Percentiles rank a stretch among this genome's conserved stretches.
Conservation (phyloP, 768 basidiomycete species). For the Panaeolus papilionaceus region DNA sequence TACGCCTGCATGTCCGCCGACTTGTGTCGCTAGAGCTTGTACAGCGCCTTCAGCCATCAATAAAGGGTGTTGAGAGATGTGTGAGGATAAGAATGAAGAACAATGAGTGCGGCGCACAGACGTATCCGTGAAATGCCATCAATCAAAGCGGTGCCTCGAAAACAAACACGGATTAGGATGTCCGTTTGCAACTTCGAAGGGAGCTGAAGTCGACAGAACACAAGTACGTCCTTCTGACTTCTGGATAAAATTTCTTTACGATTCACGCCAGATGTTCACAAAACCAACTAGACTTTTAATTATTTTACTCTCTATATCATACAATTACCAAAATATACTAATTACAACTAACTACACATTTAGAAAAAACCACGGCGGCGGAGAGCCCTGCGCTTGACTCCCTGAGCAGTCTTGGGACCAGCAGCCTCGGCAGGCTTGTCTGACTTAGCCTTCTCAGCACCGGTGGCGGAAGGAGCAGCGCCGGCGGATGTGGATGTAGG, state of each 20-base stretch:
- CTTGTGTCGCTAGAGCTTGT: slow-evolving; percentile 60
- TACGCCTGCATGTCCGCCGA: slow-evolving; percentile 85
- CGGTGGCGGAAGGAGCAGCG: neutral
- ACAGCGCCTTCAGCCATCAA: slow-evolving; percentile 3
- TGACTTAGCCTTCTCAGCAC: neutral
- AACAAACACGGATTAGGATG: neutral
- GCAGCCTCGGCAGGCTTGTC: neutral
- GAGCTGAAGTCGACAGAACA: too few relatives aligned
- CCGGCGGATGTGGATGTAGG: neutral
- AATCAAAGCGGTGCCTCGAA: slow-evolving; percentile 9
- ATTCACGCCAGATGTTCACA: slow-evolving; percentile 2
- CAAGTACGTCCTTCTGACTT: too few relatives aligned
- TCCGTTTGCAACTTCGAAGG: neutral
- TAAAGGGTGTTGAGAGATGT: neutral
- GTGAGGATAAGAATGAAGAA: neutral
- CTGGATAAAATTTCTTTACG: too few relatives aligned
- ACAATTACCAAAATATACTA: neutral
- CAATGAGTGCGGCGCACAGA: neutral
- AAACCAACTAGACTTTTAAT: slow-evolving; percentile 5
- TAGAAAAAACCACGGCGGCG: slow-evolving; percentile 12
- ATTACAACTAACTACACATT: neutral
- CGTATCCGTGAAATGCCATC: neutral
- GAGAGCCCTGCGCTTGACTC: slow-evolving; percentile 10
- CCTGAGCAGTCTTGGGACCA: neutral
- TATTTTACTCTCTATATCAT: neutral